Evolutionary conservation across 805 yeast genomes (phyloP), one percentile per base, ranked within the genome.

Genomic region (Candida maesae): DNA sequence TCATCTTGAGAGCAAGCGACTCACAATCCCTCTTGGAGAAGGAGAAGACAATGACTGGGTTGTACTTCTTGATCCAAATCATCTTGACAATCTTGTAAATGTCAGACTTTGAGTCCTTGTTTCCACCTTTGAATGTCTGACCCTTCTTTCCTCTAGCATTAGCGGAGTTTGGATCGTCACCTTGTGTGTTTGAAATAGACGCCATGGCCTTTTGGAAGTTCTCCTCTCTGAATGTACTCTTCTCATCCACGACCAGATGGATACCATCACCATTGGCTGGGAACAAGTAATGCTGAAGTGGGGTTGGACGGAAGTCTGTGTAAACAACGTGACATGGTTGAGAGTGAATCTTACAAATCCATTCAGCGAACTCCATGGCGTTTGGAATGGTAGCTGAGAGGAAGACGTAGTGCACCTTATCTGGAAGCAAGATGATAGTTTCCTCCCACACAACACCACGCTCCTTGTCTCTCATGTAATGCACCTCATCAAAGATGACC

Each of bases 371-470:
- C 61, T 91, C 96, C 90, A 87, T 84, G 2, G 98, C 96, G 60
- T 91, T 91, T 19, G 99, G 99, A 52, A 91, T 91, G 1, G 99
- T 91, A 36, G 98, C 98, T 12, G 97, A 89, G 49, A 91, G 67
- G 56, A 91, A 86, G 3, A 91, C 96, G 57, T 90, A 88, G 51
- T 85, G 91, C 14, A 93, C 97, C 70, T 90, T 90, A 55, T 95
- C 97, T 4, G 99, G 99, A 32, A 93, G 71, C 59, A 93, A 69
- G 44, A 93, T 93, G 50, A 93, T 91, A 13, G 98, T 91, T 65
- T 93, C 99, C 67, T 93, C 99, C 99, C 99, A 93, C 26, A 93
- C 99, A 39, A 93, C 99, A 63, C 99, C 99, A 67, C 99, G 80
- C 52, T 89, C 93, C 54, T 88, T 84, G 63, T 93, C 99, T 67